These are phyloP conservation scores for Phytophthora europaea DNA, from an alignment of 352 stramenopile species.

Conservation along the genomic window DNA sequence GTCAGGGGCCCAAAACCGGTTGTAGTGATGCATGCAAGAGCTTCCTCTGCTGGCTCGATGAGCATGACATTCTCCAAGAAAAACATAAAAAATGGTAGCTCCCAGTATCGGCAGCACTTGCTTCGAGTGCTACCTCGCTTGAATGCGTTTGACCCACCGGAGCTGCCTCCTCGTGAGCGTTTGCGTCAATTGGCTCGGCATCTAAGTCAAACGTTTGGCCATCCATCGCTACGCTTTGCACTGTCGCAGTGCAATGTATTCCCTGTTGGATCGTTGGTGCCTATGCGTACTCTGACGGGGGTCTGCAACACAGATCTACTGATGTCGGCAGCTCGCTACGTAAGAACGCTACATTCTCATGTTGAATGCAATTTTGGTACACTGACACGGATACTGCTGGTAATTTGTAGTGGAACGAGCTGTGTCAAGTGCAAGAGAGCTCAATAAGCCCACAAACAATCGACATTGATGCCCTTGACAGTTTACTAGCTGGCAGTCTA, in stretches of 20 bases:
- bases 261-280: conserved; percentile 39
- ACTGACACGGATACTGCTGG: background rate
- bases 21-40: conserved; percentile 35
- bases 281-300: conserved; percentile 35
- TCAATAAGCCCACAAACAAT: conserved; percentile 32
- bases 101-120: conserved; percentile 42
- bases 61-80: conserved; percentile 46
- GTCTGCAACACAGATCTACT: conserved; percentile 55
- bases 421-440: conserved; percentile 41
- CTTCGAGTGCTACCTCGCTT: conserved; percentile 41
- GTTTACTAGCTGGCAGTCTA: conserved; percentile 47
- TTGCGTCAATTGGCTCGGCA: conserved; percentile 51
- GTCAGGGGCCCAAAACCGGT: conserved; percentile 30
- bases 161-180: conserved; percentile 30
- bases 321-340: conserved; percentile 49
- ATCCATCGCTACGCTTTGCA: conserved; percentile 63
- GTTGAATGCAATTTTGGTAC: conserved; percentile 5
- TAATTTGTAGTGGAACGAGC: conserved; percentile 44
- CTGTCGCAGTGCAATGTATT: conserved; percentile 63
- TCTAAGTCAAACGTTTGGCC: conserved; percentile 50
- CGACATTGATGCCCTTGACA: conserved; percentile 75
- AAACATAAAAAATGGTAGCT: conserved; percentile 43
- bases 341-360: conserved; percentile 29
- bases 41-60: conserved; percentile 36
- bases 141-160: conserved; percentile 13